Percentiles rank a stretch among this genome's conserved stretches.
Conservation (phyloP, 805 yeast species). For the Sungouiozyma intestinalis region DNA sequence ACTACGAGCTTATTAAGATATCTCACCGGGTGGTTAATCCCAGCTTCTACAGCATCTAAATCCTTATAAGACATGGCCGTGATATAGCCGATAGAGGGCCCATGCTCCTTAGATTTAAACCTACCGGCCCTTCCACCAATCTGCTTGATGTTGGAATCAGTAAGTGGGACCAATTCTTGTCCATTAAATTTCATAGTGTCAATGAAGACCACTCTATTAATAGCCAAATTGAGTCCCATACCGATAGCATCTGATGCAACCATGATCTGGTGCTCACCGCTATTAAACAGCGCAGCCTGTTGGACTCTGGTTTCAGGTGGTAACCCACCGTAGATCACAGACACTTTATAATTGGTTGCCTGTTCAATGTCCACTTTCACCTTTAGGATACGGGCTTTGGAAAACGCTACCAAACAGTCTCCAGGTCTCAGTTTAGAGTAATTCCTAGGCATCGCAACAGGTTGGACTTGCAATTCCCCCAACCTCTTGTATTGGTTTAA, state of each 20-base stretch:
- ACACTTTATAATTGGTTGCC: slow-evolving; percentile 55
- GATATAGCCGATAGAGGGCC: slow-evolving; percentile 37
- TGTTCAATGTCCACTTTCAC: slow-evolving; percentile 61
- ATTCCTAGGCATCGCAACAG: slow-evolving; percentile 23
- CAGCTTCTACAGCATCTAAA: slow-evolving; percentile 35
- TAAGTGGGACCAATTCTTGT: slow-evolving; percentile 33
- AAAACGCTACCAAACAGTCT: slow-evolving; percentile 84
- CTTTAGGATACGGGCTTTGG: slow-evolving; percentile 61
- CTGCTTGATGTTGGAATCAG: slow-evolving; percentile 69
- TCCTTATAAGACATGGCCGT: slow-evolving; percentile 41
- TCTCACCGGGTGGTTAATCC: slow-evolving; percentile 42
- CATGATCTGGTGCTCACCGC: slow-evolving; percentile 68
- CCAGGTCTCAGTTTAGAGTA: slow-evolving; percentile 39
- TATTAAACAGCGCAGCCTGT: slow-evolving; percentile 73
- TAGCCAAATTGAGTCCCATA: slow-evolving; percentile 87
- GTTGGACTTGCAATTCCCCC: slow-evolving; percentile 56
- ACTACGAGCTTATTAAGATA: slow-evolving; percentile 50
- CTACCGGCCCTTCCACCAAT: slow-evolving; percentile 97
- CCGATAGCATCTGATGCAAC: slow-evolving; percentile 97
- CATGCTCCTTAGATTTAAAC: slow-evolving; percentile 31
- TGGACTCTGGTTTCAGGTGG: slow-evolving; percentile 90
- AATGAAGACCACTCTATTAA: slow-evolving; percentile 69
- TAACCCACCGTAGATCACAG: slow-evolving; percentile 87
- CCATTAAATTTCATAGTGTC: slow-evolving; percentile 67
- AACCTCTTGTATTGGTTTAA: slow-evolving; percentile 63